phyloP scores from a whole-genome alignment of 129 eudicot genomes.

The Arctium lappa region DNA sequence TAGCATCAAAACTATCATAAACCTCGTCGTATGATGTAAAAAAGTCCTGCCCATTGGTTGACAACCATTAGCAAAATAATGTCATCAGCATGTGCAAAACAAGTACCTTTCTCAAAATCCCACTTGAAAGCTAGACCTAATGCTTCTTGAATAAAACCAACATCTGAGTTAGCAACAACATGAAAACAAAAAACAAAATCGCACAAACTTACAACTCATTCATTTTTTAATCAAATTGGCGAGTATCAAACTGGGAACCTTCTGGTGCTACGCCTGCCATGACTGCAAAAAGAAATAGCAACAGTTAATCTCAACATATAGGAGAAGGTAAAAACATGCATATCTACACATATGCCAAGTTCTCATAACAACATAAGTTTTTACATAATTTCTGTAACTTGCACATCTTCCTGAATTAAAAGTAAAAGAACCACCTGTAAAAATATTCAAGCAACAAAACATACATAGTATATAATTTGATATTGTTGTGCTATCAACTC shows the following conservation, averaged over 20 bases:
- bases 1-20: constrained; percentile 52
- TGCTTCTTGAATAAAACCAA: not conserved
- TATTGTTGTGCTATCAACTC: too few relatives aligned
- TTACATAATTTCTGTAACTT: not conserved
- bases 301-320: not conserved
- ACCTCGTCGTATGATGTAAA: too few relatives aligned
- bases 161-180: not conserved
- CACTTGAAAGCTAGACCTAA: not conserved
- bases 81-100: too few relatives aligned
- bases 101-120: not conserved
- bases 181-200: not conserved
- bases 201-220: constrained; percentile 45
- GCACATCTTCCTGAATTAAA: not conserved
- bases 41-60: too few relatives aligned
- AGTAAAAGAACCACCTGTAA: too few relatives aligned
- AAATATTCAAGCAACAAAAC: too few relatives aligned
- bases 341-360: not conserved
- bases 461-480: too few relatives aligned
- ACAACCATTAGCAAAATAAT: too few relatives aligned
- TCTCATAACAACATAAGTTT: not conserved
- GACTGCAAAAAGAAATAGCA: constrained; percentile 26
- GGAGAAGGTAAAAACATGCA: not conserved
- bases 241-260: constrained; percentile 57
- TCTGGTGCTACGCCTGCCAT: constrained; percentile 61
- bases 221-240: constrained; percentile 56